A percentile compares a stretch with the other conserved stretches of the same genome.
phyloP scores from a whole-genome alignment of 495 filamentous ascomycete species.

The Daldinia childiae region DNA sequence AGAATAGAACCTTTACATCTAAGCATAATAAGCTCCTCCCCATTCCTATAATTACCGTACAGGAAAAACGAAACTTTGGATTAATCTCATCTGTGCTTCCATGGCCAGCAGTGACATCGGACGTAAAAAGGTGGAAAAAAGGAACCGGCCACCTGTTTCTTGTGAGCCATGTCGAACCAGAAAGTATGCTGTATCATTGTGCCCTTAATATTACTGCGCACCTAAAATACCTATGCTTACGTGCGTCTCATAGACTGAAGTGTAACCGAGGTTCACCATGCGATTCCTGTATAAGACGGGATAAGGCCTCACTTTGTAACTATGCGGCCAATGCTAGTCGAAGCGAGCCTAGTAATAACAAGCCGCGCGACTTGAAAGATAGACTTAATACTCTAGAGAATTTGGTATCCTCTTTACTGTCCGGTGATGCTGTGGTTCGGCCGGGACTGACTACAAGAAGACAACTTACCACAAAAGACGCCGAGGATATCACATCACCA shows the following conservation, averaged over 20 bases:
- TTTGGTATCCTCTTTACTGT: neutral
- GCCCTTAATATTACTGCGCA: neutral
- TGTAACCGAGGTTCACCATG: neutral
- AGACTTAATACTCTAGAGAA: neutral
- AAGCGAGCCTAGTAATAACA: neutral
- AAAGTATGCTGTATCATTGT: neutral
- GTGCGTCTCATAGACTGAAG: neutral
- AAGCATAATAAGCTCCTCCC: neutral
- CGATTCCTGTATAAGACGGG: neutral
- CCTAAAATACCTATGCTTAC: neutral
- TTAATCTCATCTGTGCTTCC: neutral
- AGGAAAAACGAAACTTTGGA: neutral
- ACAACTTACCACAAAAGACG: neutral
- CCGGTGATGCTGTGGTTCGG: neutral
- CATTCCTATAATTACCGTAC: neutral
- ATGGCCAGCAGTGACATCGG: neutral
- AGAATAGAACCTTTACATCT: neutral
- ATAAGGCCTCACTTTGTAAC: neutral
- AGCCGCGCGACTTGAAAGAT: neutral
- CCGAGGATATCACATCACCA: neutral
- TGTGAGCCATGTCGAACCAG: neutral
- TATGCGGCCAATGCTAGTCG: neutral
- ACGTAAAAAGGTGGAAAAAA: neutral
- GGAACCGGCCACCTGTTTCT: neutral
- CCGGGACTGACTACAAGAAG: neutral